Percentiles rank a stretch among this genome's conserved stretches.
phyloP scores from a whole-genome alignment of 192 early-diverging fungal species.

The Mortierella antarctica region DNA sequence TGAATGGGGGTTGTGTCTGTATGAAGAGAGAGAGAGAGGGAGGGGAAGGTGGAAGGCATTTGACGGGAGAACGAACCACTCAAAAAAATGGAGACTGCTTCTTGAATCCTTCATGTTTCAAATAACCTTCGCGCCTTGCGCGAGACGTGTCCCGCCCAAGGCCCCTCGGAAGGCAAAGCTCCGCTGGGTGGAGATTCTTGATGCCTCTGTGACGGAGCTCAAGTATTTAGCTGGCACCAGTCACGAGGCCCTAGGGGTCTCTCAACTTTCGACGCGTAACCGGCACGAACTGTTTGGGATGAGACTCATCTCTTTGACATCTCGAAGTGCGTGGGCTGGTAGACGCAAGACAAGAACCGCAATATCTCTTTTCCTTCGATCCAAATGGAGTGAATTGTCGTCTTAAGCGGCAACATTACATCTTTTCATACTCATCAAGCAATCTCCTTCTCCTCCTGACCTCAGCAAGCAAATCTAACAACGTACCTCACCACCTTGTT shows the following conservation, averaged over 20 bases:
- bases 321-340: constrained; percentile 26
- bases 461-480: too few species aligned
- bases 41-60: neutral
- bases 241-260: constrained; percentile 7
- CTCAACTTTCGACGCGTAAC: constrained; percentile 37
- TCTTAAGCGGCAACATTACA: constrained; percentile 26
- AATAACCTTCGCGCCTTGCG: too few species aligned
- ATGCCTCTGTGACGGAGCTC: too few species aligned
- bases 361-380: constrained; percentile 44
- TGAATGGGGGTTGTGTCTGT: neutral
- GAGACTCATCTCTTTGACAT: constrained; percentile 3
- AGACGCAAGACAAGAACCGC: constrained; percentile 30
- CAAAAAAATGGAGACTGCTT: neutral
- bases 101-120: neutral
- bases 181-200: neutral
- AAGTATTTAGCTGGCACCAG: constrained; percentile 1
- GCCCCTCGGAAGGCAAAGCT: neutral
- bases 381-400: constrained; percentile 40
- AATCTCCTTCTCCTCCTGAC: constrained; percentile 6
- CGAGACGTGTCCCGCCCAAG: neutral
- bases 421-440: neutral
- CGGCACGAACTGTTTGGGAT: constrained; percentile 21
- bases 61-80: neutral
- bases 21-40: neutral
- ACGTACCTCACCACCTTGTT: too few species aligned